A percentile compares a stretch with the other conserved stretches of the same genome.
phyloP scores from a whole-genome alignment of 257 asterid genomes.

The Solanum pennellii region DNA sequence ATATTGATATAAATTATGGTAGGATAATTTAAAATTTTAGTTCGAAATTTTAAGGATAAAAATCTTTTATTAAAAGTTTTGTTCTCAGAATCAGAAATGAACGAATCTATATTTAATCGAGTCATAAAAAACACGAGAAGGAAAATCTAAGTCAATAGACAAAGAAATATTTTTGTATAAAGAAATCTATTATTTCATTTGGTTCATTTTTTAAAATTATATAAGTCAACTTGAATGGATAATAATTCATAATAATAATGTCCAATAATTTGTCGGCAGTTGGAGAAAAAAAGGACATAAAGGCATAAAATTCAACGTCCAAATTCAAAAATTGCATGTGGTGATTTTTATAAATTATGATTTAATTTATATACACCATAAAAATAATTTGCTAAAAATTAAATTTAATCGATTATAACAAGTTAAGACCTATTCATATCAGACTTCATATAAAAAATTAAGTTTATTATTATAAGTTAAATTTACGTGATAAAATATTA shows the following conservation, averaged over 20 bases:
- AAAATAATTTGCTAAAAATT: neutral
- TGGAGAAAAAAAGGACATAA: neutral
- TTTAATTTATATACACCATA: neutral
- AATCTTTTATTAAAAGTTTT: fast-evolving
- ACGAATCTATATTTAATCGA: neutral
- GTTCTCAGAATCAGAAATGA: fast-evolving
- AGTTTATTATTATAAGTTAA: neutral
- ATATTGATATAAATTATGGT: fast-evolving
- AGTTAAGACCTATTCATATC: neutral
- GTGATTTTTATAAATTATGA: neutral
- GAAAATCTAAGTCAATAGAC: neutral
- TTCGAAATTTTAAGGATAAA: fast-evolving
- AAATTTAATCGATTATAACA: neutral
- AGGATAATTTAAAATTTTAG: fast-evolving
- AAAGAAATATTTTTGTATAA: neutral
- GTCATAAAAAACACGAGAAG: fast-evolving
- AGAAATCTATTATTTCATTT: neutral
- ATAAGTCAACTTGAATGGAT: neutral
- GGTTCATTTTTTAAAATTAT: neutral
- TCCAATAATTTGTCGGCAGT: neutral
- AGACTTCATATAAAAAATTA: neutral
- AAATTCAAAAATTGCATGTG: neutral
- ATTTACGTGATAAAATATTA: neutral
- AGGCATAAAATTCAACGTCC: neutral
- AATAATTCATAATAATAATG: neutral